Base-by-base conservation (phyloP, 2,329 filamentous ascomycete species). In the Exutisphaerella laricina region DNA sequence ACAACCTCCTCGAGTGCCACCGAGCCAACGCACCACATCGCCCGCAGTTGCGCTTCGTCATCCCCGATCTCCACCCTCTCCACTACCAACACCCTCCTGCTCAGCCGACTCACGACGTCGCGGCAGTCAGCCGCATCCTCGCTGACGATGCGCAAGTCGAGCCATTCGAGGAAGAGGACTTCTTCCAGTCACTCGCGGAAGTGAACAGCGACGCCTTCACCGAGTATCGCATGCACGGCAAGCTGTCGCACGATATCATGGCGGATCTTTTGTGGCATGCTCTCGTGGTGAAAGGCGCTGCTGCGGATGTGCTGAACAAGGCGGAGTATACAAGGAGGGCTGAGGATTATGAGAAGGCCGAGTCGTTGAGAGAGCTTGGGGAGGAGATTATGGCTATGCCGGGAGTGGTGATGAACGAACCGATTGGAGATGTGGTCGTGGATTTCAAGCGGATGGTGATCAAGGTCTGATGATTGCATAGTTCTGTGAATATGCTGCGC, bases 131-230 rank as follows among this genome's bases (percentile, higher is more conserved):
- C 33, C 18, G 13, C 9, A 35, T 35, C 17, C 33, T 35, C 4
- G 20, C 33, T 8, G 20, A 3, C 4, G 13, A 35, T n/a, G 10
- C 33, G 9, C 17, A 13, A 3, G 20, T 35, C 33, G 13, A 17
- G 1, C 17, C 14, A 17, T 17, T 12, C 9, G 33, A 35, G 8
- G 18, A 35, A 23, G 33, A 35, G 1, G 2, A 17, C 5, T 35
- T 35, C 18, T 35, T 35, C 18, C 12, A 8, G 3, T 21, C 33
- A 9, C 33, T 35, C 33, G 33, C 21, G 9, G 17, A 35, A 7
- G 23, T 20, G 17, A 35, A 35, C 33, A 35, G 20, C n/a, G 17
- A 35, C 21, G 18, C 33, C 33, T 35, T 23, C 33, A 35, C 33
- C 18, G 33, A 35, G 9, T 20, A 35, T 14, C 33, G 23, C 8